Evolutionary conservation across 352 stramenopile species (phyloP).

Genomic region (Phytopythium boreale): DNA sequence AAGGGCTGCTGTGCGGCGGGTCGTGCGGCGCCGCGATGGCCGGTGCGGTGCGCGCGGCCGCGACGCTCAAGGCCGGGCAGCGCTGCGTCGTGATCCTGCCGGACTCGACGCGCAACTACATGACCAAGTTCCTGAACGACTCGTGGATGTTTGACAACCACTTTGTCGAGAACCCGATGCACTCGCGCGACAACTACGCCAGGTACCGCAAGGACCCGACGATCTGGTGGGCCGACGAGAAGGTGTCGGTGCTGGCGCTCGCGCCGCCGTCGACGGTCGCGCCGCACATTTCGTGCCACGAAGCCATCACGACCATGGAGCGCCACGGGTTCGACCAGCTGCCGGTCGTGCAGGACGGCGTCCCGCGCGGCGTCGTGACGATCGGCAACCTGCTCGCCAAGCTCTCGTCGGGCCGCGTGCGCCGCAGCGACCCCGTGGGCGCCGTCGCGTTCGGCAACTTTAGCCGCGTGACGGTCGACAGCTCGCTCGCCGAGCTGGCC

Average conservation of each 20-base stretch:
- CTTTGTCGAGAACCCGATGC: conserved; percentile 62
- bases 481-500: conserved; percentile 87
- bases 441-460: conserved; percentile 95
- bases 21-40: conserved; percentile 89
- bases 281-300: conserved; percentile 81
- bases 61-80: conserved; percentile 80
- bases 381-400: conserved; percentile 93
- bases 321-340: conserved; percentile 86
- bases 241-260: conserved; percentile 71
- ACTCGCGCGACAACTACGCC: conserved; percentile 71
- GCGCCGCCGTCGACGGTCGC: conserved; percentile 86
- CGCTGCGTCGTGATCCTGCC: conserved; percentile 93
- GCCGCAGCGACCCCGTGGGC: conserved; percentile 74
- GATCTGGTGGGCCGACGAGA: conserved; percentile 92
- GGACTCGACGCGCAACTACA: conserved; percentile 97
- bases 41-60: conserved; percentile 77
- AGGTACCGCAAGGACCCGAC: conserved; percentile 61
- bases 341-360: conserved; percentile 65
- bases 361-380: conserved; percentile 92
- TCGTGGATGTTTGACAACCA: conserved; percentile 91
- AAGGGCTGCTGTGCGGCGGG: conserved; percentile 93
- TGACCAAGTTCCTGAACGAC: conserved; percentile 96
- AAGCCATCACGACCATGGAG: conserved; percentile 92
- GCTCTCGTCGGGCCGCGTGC: conserved; percentile 85
- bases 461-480: conserved; percentile 86